phyloP scores from a whole-genome alignment of 805 yeast genomes.

The Barnettozyma californica region DNA sequence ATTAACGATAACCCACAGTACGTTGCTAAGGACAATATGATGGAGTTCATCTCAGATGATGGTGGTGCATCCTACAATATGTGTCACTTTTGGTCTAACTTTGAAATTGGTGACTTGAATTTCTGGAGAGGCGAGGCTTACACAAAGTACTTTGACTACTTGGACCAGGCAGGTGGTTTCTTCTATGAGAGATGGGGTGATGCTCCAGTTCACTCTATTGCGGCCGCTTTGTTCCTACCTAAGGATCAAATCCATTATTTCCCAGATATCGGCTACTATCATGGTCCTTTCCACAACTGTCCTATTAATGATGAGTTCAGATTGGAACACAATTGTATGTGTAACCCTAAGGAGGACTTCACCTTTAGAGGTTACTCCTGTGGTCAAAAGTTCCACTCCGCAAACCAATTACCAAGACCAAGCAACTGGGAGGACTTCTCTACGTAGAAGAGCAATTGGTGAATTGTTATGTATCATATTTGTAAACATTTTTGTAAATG shows the following conservation, averaged over 20 bases:
- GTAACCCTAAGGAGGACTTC: constrained; percentile 68
- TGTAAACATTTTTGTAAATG: too few species aligned
- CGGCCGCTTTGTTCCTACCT: constrained; percentile 57
- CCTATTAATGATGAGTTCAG: constrained; percentile 63
- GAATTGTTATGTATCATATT: neutral
- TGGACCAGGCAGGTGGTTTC: constrained; percentile 73
- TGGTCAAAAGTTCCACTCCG: constrained; percentile 54
- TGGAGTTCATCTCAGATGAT: constrained; percentile 62
- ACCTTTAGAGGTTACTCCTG: constrained; percentile 81
- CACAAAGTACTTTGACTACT: constrained; percentile 51
- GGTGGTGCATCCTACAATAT: constrained; percentile 61
- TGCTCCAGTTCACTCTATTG: constrained; percentile 83
- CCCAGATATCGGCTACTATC: constrained; percentile 72
- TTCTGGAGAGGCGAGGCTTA: constrained; percentile 64
- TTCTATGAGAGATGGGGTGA: constrained; percentile 92
- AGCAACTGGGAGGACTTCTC: constrained; percentile 61
- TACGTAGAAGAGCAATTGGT: neutral
- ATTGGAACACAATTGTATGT: constrained; percentile 60
- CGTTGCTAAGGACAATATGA: constrained; percentile 43
- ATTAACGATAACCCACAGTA: constrained; percentile 39
- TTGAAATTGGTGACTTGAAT: constrained; percentile 67
- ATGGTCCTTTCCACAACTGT: constrained; percentile 77
- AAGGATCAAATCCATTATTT: constrained; percentile 61
- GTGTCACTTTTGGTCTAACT: constrained; percentile 84
- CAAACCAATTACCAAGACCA: constrained; percentile 54